Base-by-base conservation (phyloP, 495 filamentous ascomycete genomes). In the Aspergillus egyptiacus region DNA sequence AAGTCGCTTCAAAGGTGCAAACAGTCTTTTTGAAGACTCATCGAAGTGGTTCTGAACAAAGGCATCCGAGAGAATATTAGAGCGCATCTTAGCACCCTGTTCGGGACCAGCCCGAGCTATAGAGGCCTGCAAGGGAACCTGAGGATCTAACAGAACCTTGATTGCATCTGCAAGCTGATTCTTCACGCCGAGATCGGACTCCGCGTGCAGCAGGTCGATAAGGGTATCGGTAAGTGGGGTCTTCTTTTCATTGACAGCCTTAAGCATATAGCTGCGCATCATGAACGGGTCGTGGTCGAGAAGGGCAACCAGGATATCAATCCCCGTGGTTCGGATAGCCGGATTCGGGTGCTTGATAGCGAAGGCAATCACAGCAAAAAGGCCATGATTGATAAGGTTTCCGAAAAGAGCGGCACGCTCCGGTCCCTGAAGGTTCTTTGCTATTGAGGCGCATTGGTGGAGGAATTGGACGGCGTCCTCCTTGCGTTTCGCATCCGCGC, bases 391-490 rank as follows among this genome's bases (percentile, higher is more conserved):
- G 52, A 98, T 87, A 65, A 97, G 95, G 52, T 93, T 91, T 53
- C 81, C 80, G 64, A 95, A 97, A 6, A 98, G 74, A 28, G 79
- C 81, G 33, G 85, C 81, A 40, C 93, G 79, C 17, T 81, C 82
- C 15, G 84, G 86, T 2, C 81, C 84, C 62, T 97, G 94, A 6
- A 97, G 68, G 60, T 87, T 96, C 67, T 98, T 98, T 8, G 91
- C 90, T 57, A 97, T 93, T 4, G 83, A 82, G 54, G 90, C 94
- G 63, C 90, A 96, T 65, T 96, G 89, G 64, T 97, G 94, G 57
- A 98, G 91, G 68, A 98, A 96, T 30, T 89, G 77, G 28, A 98
- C 91, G 0, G 87, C 94, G 54, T 97, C 87, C 64, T 95, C 95
- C 67, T 91, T 94, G 57, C 87, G 83, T 58, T 77, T 80, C 17